Percentiles rank a stretch among this genome's conserved stretches.
phyloP scores from a whole-genome alignment of 1,284 basidiomycete species.

The Megacollybia platyphylla region DNA sequence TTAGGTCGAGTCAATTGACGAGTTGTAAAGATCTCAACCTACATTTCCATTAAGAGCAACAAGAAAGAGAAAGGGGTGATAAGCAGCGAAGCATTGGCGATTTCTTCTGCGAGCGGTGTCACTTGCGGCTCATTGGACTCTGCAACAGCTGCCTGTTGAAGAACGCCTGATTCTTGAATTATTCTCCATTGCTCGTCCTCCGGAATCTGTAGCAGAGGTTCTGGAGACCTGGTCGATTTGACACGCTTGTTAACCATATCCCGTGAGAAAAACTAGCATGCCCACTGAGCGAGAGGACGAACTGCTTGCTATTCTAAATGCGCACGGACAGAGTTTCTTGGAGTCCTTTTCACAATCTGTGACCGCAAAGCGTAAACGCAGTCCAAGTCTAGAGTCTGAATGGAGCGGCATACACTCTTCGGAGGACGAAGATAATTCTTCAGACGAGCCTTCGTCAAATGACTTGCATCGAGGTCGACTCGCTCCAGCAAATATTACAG shows the following conservation, averaged over 20 bases:
- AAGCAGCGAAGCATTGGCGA: slow-evolving; percentile 47
- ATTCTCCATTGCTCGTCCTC: slow-evolving; percentile 70
- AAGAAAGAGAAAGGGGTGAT: slow-evolving; percentile 63
- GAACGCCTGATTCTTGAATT: slow-evolving; percentile 53
- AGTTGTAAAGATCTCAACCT: neutral
- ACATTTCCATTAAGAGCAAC: slow-evolving; percentile 71
- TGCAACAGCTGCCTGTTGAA: slow-evolving; percentile 27
- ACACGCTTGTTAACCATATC: neutral
- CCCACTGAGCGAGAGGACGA: slow-evolving; percentile 14
- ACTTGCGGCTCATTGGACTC: slow-evolving; percentile 9
- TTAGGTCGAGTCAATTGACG: slow-evolving; percentile 5
- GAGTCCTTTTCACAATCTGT: slow-evolving; percentile 27
- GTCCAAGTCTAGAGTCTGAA: slow-evolving; percentile 10
- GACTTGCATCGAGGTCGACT: slow-evolving; percentile 25
- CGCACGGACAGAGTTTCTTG: slow-evolving; percentile 54
- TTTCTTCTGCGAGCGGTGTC: slow-evolving; percentile 48
- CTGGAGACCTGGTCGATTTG: slow-evolving; percentile 5
- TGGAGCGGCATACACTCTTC: slow-evolving; percentile 17
- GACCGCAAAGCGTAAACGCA: slow-evolving; percentile 15
- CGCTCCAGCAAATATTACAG: slow-evolving; percentile 32
- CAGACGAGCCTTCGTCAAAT: neutral
- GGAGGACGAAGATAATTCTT: neutral
- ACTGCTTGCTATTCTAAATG: slow-evolving; percentile 45
- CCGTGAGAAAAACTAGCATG: slow-evolving; percentile 3
- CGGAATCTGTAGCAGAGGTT: slow-evolving; percentile 35